Percentiles rank a stretch among this genome's conserved stretches.
Evolutionary conservation across 2,329 filamentous ascomycete genomes (phyloP).

Genomic region (Fusarium brevicatenulatum): DNA sequence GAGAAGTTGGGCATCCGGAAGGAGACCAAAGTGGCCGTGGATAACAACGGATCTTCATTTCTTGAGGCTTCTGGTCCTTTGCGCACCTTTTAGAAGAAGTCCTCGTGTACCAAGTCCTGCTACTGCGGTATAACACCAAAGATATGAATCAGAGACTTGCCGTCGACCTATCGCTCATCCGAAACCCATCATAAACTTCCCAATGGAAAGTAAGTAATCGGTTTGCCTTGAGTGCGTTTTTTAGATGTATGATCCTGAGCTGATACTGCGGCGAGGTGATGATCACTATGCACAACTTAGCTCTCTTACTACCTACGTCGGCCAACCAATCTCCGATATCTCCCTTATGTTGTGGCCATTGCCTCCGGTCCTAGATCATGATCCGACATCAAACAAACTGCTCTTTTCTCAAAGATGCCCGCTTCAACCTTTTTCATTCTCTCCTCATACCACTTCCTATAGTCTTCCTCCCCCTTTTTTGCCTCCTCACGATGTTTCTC

Average conservation of each 20-base stretch:
- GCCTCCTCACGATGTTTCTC: background rate
- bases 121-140: background rate
- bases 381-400: constrained; percentile 1
- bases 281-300: rapidly evolving
- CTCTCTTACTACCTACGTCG: background rate
- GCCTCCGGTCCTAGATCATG: background rate
- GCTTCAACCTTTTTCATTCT: background rate
- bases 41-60: background rate
- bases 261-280: background rate
- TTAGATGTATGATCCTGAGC: background rate
- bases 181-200: background rate
- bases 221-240: rapidly evolving
- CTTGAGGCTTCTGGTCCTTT: background rate
- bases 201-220: too few relatives aligned
- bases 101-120: background rate
- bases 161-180: rapidly evolving
- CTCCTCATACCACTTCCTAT: background rate
- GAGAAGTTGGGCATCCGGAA: background rate
- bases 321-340: background rate
- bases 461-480: background rate
- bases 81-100: background rate
- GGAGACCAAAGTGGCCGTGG: background rate
- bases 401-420: background rate
- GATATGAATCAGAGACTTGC: background rate
- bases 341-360: background rate